These are phyloP conservation scores for Paecilomyces formosus DNA, from an alignment of 2,329 filamentous ascomycete species.

Conservation along the genomic window DNA sequence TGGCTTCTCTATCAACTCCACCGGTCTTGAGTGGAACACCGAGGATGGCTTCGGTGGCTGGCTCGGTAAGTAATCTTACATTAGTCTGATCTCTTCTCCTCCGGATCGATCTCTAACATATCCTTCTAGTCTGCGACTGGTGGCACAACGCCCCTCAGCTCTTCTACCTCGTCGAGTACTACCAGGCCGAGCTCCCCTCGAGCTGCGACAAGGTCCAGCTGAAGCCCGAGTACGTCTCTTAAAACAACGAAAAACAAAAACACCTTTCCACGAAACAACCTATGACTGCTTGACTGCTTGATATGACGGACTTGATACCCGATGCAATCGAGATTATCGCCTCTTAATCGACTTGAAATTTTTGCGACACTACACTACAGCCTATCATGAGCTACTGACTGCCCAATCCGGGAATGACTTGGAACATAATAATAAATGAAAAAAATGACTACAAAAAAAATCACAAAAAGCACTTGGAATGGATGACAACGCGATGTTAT, in stretches of 20 bases:
- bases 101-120: no score
- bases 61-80: constrained; percentile 24
- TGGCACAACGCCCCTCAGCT: constrained; percentile 32
- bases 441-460: neutral
- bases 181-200: constrained; percentile 16
- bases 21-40: constrained; percentile 18
- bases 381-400: neutral
- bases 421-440: neutral
- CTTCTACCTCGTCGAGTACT: constrained; percentile 25
- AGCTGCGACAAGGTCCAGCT: constrained; percentile 28
- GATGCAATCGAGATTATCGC: neutral
- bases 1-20: constrained; percentile 23
- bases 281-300: constrained; percentile 8
- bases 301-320: neutral
- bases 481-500: neutral
- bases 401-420: neutral
- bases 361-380: neutral
- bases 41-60: constrained; percentile 28
- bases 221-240: constrained; percentile 14
- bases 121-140: constrained; percentile 30
- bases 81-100: neutral
- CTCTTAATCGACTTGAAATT: neutral
- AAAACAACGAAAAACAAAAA: constrained; percentile 1
- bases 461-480: neutral
- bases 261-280: neutral